A percentile compares a stretch with the other conserved stretches of the same genome.
Conservation (phyloP, 1,284 basidiomycete genomes). For the Taiwanofungus camphoratus region DNA sequence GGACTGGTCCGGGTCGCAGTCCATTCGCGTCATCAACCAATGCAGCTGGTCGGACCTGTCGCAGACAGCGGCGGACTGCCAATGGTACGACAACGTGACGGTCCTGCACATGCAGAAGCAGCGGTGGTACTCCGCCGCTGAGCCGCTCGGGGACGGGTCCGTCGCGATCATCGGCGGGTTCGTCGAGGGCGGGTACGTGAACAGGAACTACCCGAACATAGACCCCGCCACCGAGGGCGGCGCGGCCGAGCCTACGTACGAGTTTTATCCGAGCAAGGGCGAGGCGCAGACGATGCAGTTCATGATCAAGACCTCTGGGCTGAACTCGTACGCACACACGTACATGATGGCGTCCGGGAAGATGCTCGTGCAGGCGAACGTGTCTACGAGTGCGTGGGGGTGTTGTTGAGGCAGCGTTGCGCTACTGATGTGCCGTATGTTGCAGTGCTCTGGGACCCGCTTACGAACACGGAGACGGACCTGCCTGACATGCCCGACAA, state of each 20-base stretch:
- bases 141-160: conserved; percentile 62
- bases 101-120: conserved; percentile 68
- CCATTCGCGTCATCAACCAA: conserved; percentile 74
- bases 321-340: conserved; percentile 86
- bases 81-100: conserved; percentile 74
- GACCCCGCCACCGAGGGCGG: conserved; percentile 64
- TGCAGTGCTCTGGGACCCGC: conserved; percentile 59
- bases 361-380: conserved; percentile 82
- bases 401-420: conserved; percentile 7
- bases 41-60: conserved; percentile 55
- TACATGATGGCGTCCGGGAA: conserved; percentile 84
- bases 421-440: not conserved
- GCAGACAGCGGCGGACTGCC: conserved; percentile 47
- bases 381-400: conserved; percentile 58
- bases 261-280: conserved; percentile 75
- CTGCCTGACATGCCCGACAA: conserved; percentile 59
- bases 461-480: conserved; percentile 52
- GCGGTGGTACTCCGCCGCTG: conserved; percentile 88
- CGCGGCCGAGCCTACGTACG: conserved; percentile 63
- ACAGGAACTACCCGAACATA: conserved; percentile 70
- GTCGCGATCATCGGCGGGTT: conserved; percentile 78
- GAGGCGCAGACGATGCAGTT: conserved; percentile 67
- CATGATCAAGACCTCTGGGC: conserved; percentile 76
- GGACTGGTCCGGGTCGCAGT: conserved; percentile 60
- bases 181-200: conserved; percentile 83